Conservation (phyloP, 176 grass and related monocot genomes). For the Lolium perenne region DNA sequence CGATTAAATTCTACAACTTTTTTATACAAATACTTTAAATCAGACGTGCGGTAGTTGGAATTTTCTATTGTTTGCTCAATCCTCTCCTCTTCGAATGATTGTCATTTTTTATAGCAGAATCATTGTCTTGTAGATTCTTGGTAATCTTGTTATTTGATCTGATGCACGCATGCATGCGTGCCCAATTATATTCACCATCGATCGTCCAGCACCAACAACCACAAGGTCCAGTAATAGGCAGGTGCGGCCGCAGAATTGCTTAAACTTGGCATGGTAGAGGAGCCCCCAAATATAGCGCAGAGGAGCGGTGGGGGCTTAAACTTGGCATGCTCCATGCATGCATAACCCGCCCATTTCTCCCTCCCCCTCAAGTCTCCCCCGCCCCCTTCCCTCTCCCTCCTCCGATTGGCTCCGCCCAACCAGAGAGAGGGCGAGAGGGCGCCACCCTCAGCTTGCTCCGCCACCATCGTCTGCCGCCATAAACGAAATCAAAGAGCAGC, state of each 20-base stretch:
- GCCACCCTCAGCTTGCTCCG: background rate
- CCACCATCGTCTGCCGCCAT: background rate
- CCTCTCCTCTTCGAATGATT: too few species aligned
- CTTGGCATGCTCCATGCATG: constrained; percentile 38
- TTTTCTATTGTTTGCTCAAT: too few species aligned
- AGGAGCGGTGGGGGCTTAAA: constrained; percentile 24
- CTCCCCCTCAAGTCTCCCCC: background rate
- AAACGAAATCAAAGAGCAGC: background rate
- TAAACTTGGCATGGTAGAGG: background rate
- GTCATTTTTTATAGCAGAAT: too few species aligned
- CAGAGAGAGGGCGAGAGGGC: constrained; percentile 55
- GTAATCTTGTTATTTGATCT: background rate
- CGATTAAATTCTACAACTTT: too few species aligned
- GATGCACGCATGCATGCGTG: background rate
- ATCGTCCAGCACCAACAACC: background rate
- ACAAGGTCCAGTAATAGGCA: background rate
- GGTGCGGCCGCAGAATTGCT: background rate
- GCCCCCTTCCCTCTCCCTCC: constrained; percentile 54
- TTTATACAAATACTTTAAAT: too few species aligned
- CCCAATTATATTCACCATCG: background rate
- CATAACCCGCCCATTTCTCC: constrained; percentile 44
- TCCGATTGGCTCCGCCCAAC: constrained; percentile 62
- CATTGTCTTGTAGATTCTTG: background rate
- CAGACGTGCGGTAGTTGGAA: too few species aligned
- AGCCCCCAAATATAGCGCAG: constrained; percentile 16